phyloP scores from a whole-genome alignment of 202 grass and related monocot genomes.

The Brachypodium distachyon region DNA sequence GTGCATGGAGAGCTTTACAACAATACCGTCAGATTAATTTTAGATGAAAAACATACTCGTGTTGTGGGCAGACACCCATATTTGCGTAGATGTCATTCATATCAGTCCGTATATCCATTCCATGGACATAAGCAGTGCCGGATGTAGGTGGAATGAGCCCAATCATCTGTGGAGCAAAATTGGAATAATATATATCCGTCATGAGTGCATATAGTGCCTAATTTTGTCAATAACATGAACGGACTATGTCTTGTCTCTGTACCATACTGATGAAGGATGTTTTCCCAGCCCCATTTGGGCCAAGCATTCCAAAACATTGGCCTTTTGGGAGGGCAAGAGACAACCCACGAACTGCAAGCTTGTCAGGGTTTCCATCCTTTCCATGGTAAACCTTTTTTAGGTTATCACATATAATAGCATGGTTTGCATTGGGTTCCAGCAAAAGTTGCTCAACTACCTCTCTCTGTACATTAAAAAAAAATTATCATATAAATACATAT shows the following conservation, averaged over 20 bases:
- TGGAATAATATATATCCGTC: background rate
- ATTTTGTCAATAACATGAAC: background rate
- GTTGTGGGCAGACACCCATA: constrained; percentile 95
- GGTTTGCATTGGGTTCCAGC: constrained; percentile 34
- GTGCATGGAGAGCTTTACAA: background rate
- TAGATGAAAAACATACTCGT: constrained; percentile 51
- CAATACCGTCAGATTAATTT: background rate
- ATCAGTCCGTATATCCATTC: constrained; percentile 67
- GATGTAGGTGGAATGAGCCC: constrained; percentile 77
- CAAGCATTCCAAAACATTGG: constrained; percentile 97
- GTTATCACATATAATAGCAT: constrained; percentile 68
- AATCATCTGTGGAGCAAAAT: constrained; percentile 55
- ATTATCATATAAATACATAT: background rate
- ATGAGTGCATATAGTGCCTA: background rate
- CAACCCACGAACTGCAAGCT: constrained; percentile 75
- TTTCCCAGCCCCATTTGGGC: constrained; percentile 92
- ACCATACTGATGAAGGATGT: constrained; percentile 98
- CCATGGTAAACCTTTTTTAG: constrained; percentile 76
- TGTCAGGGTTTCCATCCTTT: constrained; percentile 83
- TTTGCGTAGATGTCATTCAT: constrained; percentile 70
- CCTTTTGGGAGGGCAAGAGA: constrained; percentile 85
- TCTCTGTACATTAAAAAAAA: constrained; percentile 34
- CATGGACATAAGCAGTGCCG: constrained; percentile 72
- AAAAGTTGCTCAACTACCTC: constrained; percentile 70
- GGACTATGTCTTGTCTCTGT: background rate